Percentiles rank a stretch among this genome's conserved stretches.
Evolutionary conservation across 2,329 filamentous ascomycete genomes (phyloP).

Genomic region (Fusarium nanum): DNA sequence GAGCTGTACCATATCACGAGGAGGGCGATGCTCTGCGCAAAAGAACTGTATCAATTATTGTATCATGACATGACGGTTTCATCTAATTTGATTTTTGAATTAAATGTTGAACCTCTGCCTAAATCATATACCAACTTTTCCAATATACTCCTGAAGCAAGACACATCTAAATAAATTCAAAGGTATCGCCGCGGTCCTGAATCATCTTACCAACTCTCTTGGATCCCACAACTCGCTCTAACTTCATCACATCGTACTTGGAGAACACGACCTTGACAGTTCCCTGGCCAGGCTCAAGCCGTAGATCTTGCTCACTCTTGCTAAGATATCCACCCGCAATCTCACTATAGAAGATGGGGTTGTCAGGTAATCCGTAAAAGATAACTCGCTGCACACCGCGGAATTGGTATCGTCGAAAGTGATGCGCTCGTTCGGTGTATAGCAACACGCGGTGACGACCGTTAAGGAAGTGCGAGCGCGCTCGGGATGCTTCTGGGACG

Average conservation of each 20-base stretch:
- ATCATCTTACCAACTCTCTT: slow-evolving; percentile 87
- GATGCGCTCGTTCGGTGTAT: slow-evolving; percentile 96
- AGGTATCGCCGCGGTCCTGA: slow-evolving; percentile 85
- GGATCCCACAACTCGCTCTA: slow-evolving; percentile 88
- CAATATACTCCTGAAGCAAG: slow-evolving; percentile 7
- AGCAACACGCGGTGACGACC: slow-evolving; percentile 86
- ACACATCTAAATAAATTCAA: slow-evolving; percentile 82
- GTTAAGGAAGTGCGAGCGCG: slow-evolving; percentile 86
- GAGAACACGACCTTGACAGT: slow-evolving; percentile 77
- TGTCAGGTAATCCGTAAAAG: slow-evolving; percentile 91
- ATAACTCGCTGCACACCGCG: slow-evolving; percentile 85
- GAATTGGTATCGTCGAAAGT: slow-evolving; percentile 90
- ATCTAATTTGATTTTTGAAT: slow-evolving; percentile 17
- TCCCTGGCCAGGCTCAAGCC: slow-evolving; percentile 68
- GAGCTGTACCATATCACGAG: slow-evolving; percentile 41
- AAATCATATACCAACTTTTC: slow-evolving; percentile 12
- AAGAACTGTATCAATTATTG: slow-evolving; percentile 46
- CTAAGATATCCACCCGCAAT: slow-evolving; percentile 75
- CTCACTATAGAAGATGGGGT: slow-evolving; percentile 83
- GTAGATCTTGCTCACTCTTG: slow-evolving; percentile 67
- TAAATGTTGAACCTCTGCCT: neutral
- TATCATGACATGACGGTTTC: slow-evolving; percentile 37
- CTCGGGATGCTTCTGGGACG: slow-evolving; percentile 80
- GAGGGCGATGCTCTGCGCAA: slow-evolving; percentile 46
- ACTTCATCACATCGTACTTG: slow-evolving; percentile 87